These are phyloP conservation scores for Andrographis paniculata DNA, from an alignment of 305 asterid species.

Conservation along the genomic window DNA sequence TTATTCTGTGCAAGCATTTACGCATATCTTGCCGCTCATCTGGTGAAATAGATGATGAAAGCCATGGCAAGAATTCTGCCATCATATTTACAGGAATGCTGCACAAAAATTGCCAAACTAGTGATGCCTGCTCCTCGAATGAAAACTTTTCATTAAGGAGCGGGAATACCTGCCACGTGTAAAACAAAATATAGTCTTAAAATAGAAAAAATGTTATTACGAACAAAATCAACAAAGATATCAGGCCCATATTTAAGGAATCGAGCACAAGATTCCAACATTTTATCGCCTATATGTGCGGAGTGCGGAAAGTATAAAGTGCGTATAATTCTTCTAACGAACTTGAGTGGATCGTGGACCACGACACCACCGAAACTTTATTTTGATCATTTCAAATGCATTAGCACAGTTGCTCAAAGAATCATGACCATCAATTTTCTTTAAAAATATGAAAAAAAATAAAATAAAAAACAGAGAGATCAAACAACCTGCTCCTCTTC, in stretches of 20 bases:
- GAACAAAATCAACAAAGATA: slow-evolving; percentile 3
- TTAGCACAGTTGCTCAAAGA: too few species aligned
- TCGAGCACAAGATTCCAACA: slow-evolving; percentile 5
- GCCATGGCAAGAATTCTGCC: slow-evolving; percentile 99
- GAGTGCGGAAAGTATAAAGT: slow-evolving; percentile 12
- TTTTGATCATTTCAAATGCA: slow-evolving; percentile 3
- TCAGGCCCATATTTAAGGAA: slow-evolving; percentile 4
- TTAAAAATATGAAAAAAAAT: background rate
- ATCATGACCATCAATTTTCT: background rate
- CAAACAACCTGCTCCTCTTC: slow-evolving; percentile 94
- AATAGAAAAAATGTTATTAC: background rate
- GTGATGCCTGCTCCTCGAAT: slow-evolving; percentile 92
- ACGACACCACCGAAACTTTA: slow-evolving; percentile 7
- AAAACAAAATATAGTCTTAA: slow-evolving; percentile 14
- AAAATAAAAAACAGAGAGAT: background rate
- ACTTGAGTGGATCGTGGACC: slow-evolving; percentile 14
- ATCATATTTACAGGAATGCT: slow-evolving; percentile 98
- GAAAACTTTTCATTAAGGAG: slow-evolving; percentile 84
- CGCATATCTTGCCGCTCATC: slow-evolving; percentile 92
- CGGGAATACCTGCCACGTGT: slow-evolving; percentile 62
- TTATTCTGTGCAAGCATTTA: slow-evolving; percentile 71
- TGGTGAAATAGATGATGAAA: slow-evolving; percentile 70
- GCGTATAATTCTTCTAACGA: slow-evolving; percentile 5
- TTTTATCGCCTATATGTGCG: background rate
- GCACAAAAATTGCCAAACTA: slow-evolving; percentile 98